Conservation (phyloP, 202 grass and related monocot genomes). For the Eragrostis tef region DNA sequence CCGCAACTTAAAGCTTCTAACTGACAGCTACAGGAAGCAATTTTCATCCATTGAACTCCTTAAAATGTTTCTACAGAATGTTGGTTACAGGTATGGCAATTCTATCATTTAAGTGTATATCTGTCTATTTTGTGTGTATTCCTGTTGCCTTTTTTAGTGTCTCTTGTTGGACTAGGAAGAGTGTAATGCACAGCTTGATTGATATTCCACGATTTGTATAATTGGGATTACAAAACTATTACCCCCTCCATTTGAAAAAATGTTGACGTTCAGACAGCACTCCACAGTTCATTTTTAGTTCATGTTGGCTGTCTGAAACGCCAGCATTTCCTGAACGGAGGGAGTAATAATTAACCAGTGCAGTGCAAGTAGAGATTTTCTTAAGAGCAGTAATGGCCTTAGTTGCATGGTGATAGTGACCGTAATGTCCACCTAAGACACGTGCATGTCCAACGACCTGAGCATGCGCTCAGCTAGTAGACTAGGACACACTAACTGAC, state of each 20-base stretch:
- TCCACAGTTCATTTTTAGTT: too few relatives aligned
- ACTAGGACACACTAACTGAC: background rate
- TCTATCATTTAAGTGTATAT: constrained; percentile 25
- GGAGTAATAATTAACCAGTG: constrained; percentile 9
- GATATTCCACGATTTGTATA: too few relatives aligned
- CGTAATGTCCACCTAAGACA: background rate
- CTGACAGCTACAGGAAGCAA: constrained; percentile 88
- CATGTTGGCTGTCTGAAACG: too few relatives aligned
- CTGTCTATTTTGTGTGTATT: constrained; percentile 23
- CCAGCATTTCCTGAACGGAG: too few relatives aligned
- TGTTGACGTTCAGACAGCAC: too few relatives aligned
- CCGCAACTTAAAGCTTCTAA: constrained; percentile 71
- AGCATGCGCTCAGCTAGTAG: background rate
- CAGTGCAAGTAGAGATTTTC: too few relatives aligned
- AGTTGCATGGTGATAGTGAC: background rate
- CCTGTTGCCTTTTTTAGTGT: constrained; percentile 4
- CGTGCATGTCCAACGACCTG: background rate
- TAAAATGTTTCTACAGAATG: constrained; percentile 90
- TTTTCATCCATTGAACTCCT: constrained; percentile 91
- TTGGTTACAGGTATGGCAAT: constrained; percentile 69
- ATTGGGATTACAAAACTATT: too few relatives aligned
- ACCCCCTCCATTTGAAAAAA: too few relatives aligned
- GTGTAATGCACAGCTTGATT: constrained; percentile 18
- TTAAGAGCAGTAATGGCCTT: background rate
- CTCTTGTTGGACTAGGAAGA: background rate